These are phyloP conservation scores for Mycena pura DNA, from an alignment of 768 basidiomycete species.

Conservation along the genomic window DNA sequence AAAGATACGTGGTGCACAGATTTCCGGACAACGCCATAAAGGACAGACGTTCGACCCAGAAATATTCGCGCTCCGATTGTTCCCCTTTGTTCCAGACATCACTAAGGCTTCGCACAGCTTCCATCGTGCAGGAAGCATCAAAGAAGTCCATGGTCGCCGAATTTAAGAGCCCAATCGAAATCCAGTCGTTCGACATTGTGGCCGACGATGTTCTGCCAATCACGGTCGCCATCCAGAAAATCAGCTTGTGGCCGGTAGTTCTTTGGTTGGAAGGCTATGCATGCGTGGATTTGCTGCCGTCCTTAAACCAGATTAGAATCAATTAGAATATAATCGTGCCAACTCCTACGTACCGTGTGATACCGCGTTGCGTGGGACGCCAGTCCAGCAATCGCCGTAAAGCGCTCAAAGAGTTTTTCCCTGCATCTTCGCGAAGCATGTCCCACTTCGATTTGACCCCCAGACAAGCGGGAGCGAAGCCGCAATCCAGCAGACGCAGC, in stretches of 20 bases:
- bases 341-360: neutral
- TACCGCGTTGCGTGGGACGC: neutral
- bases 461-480: slow-evolving; percentile 17
- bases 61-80: slow-evolving; percentile 5
- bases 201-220: slow-evolving; percentile 22
- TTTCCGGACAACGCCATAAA: slow-evolving; percentile 26
- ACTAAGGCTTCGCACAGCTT: slow-evolving; percentile 4
- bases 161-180: slow-evolving; percentile 17
- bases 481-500: slow-evolving; percentile 33
- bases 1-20: slow-evolving; percentile 10
- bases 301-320: neutral
- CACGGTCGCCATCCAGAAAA: neutral
- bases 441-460: slow-evolving; percentile 14
- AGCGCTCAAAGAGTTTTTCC: neutral
- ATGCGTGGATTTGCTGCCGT: slow-evolving; percentile 25
- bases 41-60: slow-evolving; percentile 19
- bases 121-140: neutral
- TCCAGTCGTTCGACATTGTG: slow-evolving; percentile 4
- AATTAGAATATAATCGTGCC: neutral
- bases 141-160: slow-evolving; percentile 16
- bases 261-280: slow-evolving; percentile 18
- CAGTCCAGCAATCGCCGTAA: neutral
- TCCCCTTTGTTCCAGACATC: slow-evolving; percentile 4
- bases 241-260: slow-evolving; percentile 14
- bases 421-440: neutral